Percentiles rank a stretch among this genome's conserved stretches.
These are phyloP conservation scores for Eruca vesicaria DNA, from an alignment of 441 rosid genomes.

Conservation along the genomic window DNA sequence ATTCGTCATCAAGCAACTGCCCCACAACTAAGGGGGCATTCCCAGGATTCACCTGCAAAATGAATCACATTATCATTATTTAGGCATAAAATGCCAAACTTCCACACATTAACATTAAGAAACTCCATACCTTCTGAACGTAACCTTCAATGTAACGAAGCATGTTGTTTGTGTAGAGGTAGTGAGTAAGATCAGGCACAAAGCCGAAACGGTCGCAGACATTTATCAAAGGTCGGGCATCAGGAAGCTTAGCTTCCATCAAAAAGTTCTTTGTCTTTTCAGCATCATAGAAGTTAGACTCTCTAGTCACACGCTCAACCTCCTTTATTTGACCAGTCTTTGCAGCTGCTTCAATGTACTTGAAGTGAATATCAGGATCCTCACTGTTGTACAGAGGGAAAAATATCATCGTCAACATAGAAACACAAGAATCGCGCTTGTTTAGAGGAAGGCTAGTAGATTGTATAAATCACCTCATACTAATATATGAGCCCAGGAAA, in stretches of 20 bases:
- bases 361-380: constrained; percentile 95
- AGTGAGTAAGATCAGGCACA: constrained; percentile 93
- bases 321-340: constrained; percentile 98
- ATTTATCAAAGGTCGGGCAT: constrained; percentile 93
- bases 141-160: constrained; percentile 97
- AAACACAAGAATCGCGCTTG: not conserved
- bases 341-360: constrained; percentile 96
- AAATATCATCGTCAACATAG: constrained; percentile 42
- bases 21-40: constrained; percentile 96
- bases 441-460: constrained; percentile 8
- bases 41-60: constrained; percentile 87
- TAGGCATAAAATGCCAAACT: not conserved
- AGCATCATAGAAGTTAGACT: constrained; percentile 91
- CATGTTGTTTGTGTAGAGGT: constrained; percentile 91
- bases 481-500: constrained; percentile 92
- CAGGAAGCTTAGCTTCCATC: constrained; percentile 98
- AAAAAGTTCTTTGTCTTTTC: constrained; percentile 94
- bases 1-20: constrained; percentile 91
- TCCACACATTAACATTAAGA: not conserved
- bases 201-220: constrained; percentile 96
- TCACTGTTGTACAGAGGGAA: constrained; percentile 60
- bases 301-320: constrained; percentile 97
- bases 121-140: constrained; percentile 76
- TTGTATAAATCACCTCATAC: constrained; percentile 67
- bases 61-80: constrained; percentile 21